phyloP scores from a whole-genome alignment of 352 stramenopile genomes.

The Phytophthora citricola region DNA sequence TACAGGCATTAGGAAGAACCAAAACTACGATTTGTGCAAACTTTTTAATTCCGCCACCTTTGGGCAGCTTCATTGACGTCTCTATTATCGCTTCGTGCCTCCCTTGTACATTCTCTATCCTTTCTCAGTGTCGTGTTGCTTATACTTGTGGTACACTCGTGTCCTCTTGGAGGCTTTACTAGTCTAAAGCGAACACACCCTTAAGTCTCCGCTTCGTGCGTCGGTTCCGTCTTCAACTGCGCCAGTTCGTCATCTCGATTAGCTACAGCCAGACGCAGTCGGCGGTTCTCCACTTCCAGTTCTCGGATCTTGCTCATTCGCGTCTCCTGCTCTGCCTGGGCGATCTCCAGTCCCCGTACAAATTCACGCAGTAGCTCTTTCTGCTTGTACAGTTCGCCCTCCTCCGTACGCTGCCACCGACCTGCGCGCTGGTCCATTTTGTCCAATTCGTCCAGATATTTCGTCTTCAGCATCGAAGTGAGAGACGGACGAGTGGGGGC shows the following conservation, averaged over 20 bases:
- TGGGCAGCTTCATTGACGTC: conserved; percentile 7
- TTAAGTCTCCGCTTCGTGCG: no score
- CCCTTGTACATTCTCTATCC: conserved; percentile 34
- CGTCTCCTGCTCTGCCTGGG: conserved; percentile 75
- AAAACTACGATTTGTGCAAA: no score
- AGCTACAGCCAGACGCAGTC: conserved; percentile 54
- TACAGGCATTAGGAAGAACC: no score
- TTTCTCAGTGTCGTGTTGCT: conserved; percentile 3
- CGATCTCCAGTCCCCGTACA: conserved; percentile 75
- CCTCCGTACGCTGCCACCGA: conserved; percentile 43
- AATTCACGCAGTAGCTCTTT: conserved; percentile 74
- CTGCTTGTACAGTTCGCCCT: conserved; percentile 44
- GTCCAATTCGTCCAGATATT: conserved; percentile 60
- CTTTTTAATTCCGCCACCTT: background rate
- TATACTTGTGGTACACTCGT: conserved; percentile 14
- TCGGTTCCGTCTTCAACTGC: conserved; percentile 24
- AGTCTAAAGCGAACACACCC: conserved; percentile 7
- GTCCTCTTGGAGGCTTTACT: conserved; percentile 16
- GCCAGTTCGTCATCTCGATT: conserved; percentile 49
- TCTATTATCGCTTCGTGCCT: conserved; percentile 23
- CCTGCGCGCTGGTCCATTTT: conserved; percentile 52
- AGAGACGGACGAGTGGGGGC: conserved; percentile 44
- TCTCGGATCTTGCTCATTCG: conserved; percentile 77
- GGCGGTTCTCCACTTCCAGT: conserved; percentile 69
- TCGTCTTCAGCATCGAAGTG: conserved; percentile 66